Evolutionary conservation across 1,284 basidiomycete species (phyloP), one percentile per base, ranked within the genome.

Genomic region (Cystobasidium slooffiae): DNA sequence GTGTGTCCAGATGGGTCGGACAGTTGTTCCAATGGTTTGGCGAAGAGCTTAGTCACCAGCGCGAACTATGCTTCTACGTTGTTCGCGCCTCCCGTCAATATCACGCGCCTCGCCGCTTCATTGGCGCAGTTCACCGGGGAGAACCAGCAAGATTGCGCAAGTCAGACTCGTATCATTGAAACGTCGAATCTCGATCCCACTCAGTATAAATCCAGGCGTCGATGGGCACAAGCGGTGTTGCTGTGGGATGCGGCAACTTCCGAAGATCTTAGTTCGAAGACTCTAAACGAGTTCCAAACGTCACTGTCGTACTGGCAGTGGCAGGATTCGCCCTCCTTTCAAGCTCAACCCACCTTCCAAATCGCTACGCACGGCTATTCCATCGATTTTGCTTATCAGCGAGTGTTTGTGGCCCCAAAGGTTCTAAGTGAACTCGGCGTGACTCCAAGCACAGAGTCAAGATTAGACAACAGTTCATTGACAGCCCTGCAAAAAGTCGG

Each of bases 311-410:
- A 76, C 53, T 24, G 39, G 9, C 75, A 41, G 1, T 74, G 72
- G 58, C 75, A 74, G 31, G 76, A 77, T 63, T 62, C 43, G 5
- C 51, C 76, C 4, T 68, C 75, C 1, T 67, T 66, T 46, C 65
- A 63, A 7, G 55, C 75, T 3, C 69, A 76, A 52, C 58, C 65
- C 6, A 69, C 75, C 16, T 78, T 59, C 37, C 74, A 77, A 65
- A 37, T 65, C 18, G 65, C 75, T 24, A 65, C 55, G 1, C 75
- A 64, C 18, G 78, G 78, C 14, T 77, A 70, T 53, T 72, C 59
- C 0, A 67, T 65, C 22, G 78, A 78, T 66, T 51, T 78, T 7
- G 65, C 76, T 7, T 47, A 43, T 12, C 41, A 77, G 51, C 41
- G 65, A 41, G 51, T 67, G 5, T 41, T 59, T 22, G 46, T 72